phyloP scores from a whole-genome alignment of 2,329 filamentous ascomycete species.

The Aspergillus aculeatus region DNA sequence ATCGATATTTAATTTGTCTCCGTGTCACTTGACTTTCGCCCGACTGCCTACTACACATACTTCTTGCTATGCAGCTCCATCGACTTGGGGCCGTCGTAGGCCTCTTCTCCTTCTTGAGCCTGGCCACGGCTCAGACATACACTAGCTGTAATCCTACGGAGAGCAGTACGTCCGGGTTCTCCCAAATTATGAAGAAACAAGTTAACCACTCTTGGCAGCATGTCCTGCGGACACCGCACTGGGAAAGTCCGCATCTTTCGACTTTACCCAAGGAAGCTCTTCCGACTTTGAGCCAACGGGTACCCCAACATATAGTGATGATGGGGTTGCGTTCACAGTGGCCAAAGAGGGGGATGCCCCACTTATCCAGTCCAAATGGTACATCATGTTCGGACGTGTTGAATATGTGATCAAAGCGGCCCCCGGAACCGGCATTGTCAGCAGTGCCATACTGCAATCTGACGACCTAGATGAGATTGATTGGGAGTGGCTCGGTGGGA shows the following conservation, averaged over 20 bases:
- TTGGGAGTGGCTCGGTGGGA: constrained; percentile 88
- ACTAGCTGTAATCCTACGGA: constrained; percentile 45
- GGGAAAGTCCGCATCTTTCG: constrained; percentile 76
- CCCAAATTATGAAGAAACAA: background rate
- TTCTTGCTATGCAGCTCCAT: constrained; percentile 34
- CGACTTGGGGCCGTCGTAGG: constrained; percentile 25
- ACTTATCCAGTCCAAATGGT: constrained; percentile 85
- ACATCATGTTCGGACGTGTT: constrained; percentile 98
- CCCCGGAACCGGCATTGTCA: constrained; percentile 87
- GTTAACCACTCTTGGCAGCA: constrained; percentile 31
- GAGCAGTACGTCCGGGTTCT: constrained; percentile 31
- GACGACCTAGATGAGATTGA: constrained; percentile 95
- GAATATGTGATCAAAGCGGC: constrained; percentile 83
- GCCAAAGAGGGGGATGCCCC: constrained; percentile 76
- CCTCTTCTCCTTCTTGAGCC: constrained; percentile 28
- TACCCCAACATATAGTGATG: constrained; percentile 67
- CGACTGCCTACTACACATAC: background rate
- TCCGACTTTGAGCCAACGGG: constrained; percentile 73
- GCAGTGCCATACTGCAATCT: constrained; percentile 85
- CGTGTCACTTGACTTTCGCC: constrained; percentile 7
- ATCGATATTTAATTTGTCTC: constrained; percentile 2
- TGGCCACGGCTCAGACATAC: constrained; percentile 43
- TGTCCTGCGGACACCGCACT: constrained; percentile 79
- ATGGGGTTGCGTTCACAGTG: constrained; percentile 82
- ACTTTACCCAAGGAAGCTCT: constrained; percentile 76